These are phyloP conservation scores for Podaxis carcinomalis DNA, from an alignment of 768 basidiomycete genomes.

Conservation along the genomic window DNA sequence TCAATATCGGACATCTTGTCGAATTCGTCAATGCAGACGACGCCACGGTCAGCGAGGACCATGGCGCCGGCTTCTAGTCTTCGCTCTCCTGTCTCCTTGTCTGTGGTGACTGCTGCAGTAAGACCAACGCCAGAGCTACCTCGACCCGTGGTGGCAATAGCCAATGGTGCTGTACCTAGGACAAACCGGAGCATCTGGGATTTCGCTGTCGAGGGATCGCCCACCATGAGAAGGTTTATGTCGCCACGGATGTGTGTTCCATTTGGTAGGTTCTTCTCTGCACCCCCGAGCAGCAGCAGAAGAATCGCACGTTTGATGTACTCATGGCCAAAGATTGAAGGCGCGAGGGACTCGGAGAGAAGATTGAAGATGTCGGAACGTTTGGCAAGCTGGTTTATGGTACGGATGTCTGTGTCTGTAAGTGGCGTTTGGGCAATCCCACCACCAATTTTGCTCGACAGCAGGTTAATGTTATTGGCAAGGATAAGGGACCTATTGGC, in stretches of 20 bases:
- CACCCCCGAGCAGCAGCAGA: conserved; percentile 90
- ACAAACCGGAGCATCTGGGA: conserved; percentile 95
- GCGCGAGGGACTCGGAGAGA: conserved; percentile 91
- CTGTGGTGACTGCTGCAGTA: conserved; percentile 97
- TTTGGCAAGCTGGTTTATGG: conserved; percentile 91
- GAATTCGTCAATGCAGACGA: conserved; percentile 99
- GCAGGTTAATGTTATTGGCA: conserved; percentile 91
- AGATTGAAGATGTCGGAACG: conserved; percentile 82
- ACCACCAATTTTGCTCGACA: conserved; percentile 92
- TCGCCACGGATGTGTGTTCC: conserved; percentile 99
- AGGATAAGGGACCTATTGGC: conserved; percentile 77
- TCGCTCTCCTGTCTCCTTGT: conserved; percentile 96
- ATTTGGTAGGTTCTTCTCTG: conserved; percentile 96
- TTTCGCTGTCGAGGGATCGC: conserved; percentile 98
- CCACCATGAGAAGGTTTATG: conserved; percentile 99
- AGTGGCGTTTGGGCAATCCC: conserved; percentile 91
- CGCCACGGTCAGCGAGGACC: conserved; percentile 98
- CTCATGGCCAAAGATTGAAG: conserved; percentile 95
- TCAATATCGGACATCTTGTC: conserved; percentile 99
- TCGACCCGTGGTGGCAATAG: conserved; percentile 96
- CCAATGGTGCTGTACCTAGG: conserved; percentile 90
- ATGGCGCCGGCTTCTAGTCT: conserved; percentile 97
- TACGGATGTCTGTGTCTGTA: conserved; percentile 91
- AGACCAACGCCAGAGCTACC: conserved; percentile 99
- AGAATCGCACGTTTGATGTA: conserved; percentile 94